Base-by-base conservation (phyloP, 805 yeast species). In the Zygoascus flipseniorum region DNA sequence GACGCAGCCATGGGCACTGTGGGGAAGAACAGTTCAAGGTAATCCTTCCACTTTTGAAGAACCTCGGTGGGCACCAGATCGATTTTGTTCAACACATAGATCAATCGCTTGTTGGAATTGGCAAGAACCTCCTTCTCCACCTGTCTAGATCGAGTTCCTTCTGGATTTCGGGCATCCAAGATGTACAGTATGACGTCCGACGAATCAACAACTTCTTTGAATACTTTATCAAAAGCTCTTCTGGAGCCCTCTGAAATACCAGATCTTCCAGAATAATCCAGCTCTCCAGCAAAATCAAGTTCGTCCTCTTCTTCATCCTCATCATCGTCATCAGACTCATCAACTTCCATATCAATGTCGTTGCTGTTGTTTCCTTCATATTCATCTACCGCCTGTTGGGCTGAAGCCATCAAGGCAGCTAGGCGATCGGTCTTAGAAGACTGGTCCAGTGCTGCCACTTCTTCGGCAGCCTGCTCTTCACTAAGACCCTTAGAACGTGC, bases 91-190 rank as follows among this genome's bases (percentile, higher is more conserved):
- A 93, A 73, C 46, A 92, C 79, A 61, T 89, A 79, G 53, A 93
- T 86, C 58, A 93, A 76, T 65, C 97, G 80, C 70, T 93, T 93
- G 51, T 82, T 82, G 56, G 86, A 86, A 61, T 81, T 79, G 64
- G 83, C 85, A 56, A 90, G 72, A 47, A 93, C 89, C 2, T 95
- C 87, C 67, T 88, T 86, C 74, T 93, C 99, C 43, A 93, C 90
- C 66, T 82, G 88, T 67, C 83, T 81, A 8, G 97, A 89, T 65
- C 99, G 81, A 2, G 98, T 92, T 18, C 89, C 83, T 69, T 88
- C 96, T 52, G 99, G 99, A 70, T 93, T 97, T 70, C 99, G 83
- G 1, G 99, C 96, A 71, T 92, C 99, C 65, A 92, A 73, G n/a
- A 92, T 97, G 65, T 93, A 92, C 53, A 90, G 75, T 18, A 92